Percentiles rank a stretch among this genome's conserved stretches.
phyloP scores from a whole-genome alignment of 306 rosid species.

The Fagus sylvatica region DNA sequence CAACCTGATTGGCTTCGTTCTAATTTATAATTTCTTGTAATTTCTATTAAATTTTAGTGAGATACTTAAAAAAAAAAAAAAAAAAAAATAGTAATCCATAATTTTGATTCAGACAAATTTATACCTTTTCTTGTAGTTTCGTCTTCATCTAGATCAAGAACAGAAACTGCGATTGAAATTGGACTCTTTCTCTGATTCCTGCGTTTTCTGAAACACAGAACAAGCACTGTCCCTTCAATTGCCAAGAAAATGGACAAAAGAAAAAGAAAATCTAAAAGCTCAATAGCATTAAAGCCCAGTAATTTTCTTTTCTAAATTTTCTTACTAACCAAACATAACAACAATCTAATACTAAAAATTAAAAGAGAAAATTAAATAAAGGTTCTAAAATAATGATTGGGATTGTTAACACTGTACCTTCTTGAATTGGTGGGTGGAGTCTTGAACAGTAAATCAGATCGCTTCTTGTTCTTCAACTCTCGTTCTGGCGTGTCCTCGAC shows the following conservation, averaged over 20 bases:
- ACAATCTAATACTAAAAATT: too few species aligned
- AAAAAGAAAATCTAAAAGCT: background rate
- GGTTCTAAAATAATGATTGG: background rate
- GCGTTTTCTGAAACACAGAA: conserved; percentile 60
- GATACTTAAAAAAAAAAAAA: background rate
- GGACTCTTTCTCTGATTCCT: conserved; percentile 56
- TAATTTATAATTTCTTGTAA: too few species aligned
- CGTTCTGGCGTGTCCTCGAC: conserved; percentile 88
- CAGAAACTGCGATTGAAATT: conserved; percentile 40
- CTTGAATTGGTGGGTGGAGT: conserved; percentile 68
- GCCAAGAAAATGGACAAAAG: background rate
- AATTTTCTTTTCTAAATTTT: background rate
- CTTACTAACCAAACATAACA: background rate
- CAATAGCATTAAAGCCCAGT: background rate
- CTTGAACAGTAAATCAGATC: conserved; percentile 45
- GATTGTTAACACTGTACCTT: conserved; percentile 43
- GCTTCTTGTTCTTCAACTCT: conserved; percentile 49
- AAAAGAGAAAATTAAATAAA: too few species aligned
- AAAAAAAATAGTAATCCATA: background rate
- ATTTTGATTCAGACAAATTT: background rate
- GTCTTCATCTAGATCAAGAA: conserved; percentile 71
- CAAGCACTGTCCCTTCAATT: background rate
- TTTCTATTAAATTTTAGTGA: too few species aligned
- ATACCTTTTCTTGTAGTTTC: conserved; percentile 58
- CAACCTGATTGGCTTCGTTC: too few species aligned